Conservation (phyloP, 2,329 filamentous ascomycete genomes). For the Epichloe scottii region DNA sequence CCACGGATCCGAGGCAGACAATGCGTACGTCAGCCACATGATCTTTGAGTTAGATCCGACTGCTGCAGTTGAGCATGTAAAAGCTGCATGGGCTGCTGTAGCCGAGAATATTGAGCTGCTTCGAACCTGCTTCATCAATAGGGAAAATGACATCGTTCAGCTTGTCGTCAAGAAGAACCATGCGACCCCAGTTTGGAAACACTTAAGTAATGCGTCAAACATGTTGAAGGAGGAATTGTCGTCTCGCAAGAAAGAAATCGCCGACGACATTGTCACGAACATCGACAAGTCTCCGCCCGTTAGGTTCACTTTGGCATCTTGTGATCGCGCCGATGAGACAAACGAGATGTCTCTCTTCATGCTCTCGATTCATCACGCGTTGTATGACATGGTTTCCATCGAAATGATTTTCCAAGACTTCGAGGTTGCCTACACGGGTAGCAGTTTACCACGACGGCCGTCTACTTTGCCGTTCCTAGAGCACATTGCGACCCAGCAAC, state of each 20-base stretch:
- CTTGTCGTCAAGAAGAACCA: slow-evolving; percentile 12
- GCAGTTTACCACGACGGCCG: slow-evolving; percentile 4
- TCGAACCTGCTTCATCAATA: slow-evolving; percentile 18
- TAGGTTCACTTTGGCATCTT: slow-evolving; percentile 8
- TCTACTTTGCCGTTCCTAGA: neutral
- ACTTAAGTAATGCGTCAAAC: neutral
- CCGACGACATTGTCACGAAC: neutral
- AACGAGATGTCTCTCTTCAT: slow-evolving; percentile 13
- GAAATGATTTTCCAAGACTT: slow-evolving; percentile 21
- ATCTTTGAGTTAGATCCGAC: slow-evolving; percentile 13
- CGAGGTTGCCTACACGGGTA: slow-evolving; percentile 15
- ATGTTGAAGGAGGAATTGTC: neutral
- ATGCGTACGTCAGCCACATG: slow-evolving; percentile 23
- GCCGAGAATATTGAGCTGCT: slow-evolving; percentile 17
- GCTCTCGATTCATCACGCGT: slow-evolving; percentile 23
- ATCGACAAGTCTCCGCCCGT: neutral
- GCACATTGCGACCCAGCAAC: neutral
- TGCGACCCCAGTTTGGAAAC: neutral
- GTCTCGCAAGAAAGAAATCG: neutral
- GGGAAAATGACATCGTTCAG: slow-evolving; percentile 18
- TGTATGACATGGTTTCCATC: slow-evolving; percentile 24
- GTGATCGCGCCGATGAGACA: slow-evolving; percentile 3
- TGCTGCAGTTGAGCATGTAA: slow-evolving; percentile 11
- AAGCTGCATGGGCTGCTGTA: slow-evolving; percentile 14
- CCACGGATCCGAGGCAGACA: slow-evolving; percentile 12